phyloP scores from a whole-genome alignment of 371 early-diverging fungal species.

The Rhizopus sp. region DNA sequence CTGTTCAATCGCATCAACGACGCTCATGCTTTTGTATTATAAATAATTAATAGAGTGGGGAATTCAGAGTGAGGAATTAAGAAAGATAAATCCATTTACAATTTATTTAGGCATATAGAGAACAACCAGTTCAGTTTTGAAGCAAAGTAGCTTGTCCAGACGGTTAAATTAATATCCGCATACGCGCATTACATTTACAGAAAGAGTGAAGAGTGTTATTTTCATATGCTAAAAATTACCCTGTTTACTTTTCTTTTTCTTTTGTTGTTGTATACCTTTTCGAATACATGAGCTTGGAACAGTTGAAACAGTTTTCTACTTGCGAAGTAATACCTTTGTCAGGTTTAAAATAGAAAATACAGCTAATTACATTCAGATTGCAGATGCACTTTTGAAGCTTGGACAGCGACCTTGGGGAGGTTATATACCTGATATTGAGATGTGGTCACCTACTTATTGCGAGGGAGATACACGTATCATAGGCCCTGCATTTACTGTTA shows the following conservation, averaged over 20 bases:
- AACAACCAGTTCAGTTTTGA: background rate
- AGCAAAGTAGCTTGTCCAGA: background rate
- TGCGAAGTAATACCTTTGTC: slow-evolving; percentile 30
- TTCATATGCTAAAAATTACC: slow-evolving; percentile 1
- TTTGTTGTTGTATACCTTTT: background rate
- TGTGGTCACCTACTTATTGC: slow-evolving; percentile 67
- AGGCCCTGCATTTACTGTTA: slow-evolving; percentile 80
- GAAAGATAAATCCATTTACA: background rate
- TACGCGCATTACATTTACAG: background rate
- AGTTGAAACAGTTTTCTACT: slow-evolving; percentile 32
- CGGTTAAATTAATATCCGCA: background rate
- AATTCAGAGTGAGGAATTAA: background rate
- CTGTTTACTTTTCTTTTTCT: background rate
- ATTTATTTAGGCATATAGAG: background rate
- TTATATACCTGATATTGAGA: slow-evolving; percentile 68
- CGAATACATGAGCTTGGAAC: background rate
- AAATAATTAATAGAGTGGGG: too few species aligned
- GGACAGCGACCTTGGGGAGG: slow-evolving; percentile 58
- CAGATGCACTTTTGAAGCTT: slow-evolving; percentile 75
- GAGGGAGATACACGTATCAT: slow-evolving; percentile 61
- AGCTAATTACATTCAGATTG: slow-evolving; percentile 41
- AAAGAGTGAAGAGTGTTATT: background rate
- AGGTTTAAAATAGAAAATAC: background rate
- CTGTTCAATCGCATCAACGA: background rate
- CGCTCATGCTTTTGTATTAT: background rate